Evolutionary conservation across 345 rosid species (phyloP).

Genomic region (Sisymbrium altissimum): DNA sequence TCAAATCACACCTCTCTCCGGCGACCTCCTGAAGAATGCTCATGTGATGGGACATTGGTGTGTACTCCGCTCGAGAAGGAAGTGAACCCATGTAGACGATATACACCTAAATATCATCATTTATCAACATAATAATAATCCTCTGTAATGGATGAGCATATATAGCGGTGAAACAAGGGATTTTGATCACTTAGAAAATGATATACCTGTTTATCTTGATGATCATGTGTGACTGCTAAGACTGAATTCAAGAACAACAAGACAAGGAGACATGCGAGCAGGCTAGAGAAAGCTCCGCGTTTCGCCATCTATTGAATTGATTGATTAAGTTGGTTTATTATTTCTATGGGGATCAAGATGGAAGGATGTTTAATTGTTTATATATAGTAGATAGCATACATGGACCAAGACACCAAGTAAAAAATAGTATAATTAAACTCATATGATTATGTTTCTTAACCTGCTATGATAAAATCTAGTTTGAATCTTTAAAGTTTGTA

Average conservation of each 20-base stretch:
- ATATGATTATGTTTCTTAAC: background rate
- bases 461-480: background rate
- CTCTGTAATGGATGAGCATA: background rate
- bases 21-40: conserved; percentile 36
- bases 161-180: background rate
- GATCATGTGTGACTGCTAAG: conserved; percentile 5
- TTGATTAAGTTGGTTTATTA: background rate
- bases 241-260: conserved; percentile 1
- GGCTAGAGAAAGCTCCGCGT: background rate
- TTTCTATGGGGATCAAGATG: background rate
- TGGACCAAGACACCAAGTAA: background rate
- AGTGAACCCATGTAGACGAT: conserved; percentile 33
- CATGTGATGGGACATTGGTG: conserved; percentile 31
- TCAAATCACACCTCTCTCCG: conserved; percentile 20
- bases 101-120: conserved; percentile 15
- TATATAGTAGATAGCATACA: background rate
- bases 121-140: background rate
- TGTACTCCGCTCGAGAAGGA: conserved; percentile 17
- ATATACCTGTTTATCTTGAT: conserved; percentile 10
- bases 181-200: background rate
- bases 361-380: background rate
- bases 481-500: background rate
- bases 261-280: conserved; percentile 8
- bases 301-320: conserved; percentile 1
- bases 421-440: background rate